phyloP scores from a whole-genome alignment of 2,329 filamentous ascomycete species.

The Sporothrix dimorphospora region DNA sequence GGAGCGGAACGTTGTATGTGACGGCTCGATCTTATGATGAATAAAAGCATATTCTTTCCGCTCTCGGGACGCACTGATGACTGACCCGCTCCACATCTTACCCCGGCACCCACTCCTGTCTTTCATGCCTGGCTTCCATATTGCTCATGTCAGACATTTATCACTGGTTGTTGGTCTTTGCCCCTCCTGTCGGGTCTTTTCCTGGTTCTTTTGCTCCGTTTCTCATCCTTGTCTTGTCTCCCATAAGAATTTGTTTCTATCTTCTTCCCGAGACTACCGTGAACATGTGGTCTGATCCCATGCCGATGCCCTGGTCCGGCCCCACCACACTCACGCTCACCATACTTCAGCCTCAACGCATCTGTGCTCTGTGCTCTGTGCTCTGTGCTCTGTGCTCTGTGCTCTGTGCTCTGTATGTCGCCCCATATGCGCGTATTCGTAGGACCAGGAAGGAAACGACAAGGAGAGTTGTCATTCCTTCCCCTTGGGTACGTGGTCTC shows the following conservation, averaged over 20 bases:
- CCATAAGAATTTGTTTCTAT: not conserved
- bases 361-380: not conserved
- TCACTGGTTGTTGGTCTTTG: not conserved
- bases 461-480: not conserved
- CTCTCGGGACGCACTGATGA: not conserved
- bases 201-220: not conserved
- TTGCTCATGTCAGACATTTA: not conserved
- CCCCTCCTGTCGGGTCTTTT: not conserved
- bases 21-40: not conserved
- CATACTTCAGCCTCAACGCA: not conserved
- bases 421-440: not conserved
- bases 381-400: conserved; percentile 9
- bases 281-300: conserved; percentile 18
- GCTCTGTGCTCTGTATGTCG: not conserved
- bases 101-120: not conserved
- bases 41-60: not conserved
- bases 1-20: not conserved
- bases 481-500: not conserved
- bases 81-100: not conserved
- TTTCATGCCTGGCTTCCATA: not conserved
- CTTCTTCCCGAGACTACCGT: not conserved
- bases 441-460: not conserved
- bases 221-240: not conserved
- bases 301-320: conserved; percentile 1
- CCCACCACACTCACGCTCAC: not conserved